Evolutionary conservation across 306 rosid species (phyloP), one percentile per base, ranked within the genome.

Genomic region (Luffa aegyptiaca): DNA sequence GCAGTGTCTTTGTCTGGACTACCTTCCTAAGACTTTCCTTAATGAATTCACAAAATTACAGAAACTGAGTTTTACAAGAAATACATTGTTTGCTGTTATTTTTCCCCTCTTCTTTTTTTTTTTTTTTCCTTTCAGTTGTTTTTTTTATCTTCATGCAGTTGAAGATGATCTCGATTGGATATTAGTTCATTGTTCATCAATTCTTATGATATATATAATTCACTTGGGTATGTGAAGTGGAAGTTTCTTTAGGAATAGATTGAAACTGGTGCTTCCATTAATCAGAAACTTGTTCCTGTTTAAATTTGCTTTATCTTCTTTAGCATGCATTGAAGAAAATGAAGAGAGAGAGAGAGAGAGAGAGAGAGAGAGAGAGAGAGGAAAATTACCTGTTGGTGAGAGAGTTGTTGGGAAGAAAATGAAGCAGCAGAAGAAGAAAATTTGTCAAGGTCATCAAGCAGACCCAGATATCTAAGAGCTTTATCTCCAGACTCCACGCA

Each of bases 401-500:
- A 79, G 71, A 89, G 79, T n/a, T 77, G 44, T 26, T 88, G 77
- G 10, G 87, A 84, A 83, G 88, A 80, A 41, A 86, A 77, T 39
- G 86, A 53, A 17, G 83, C 18, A 53, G 82, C 41, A 58, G 71
- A 48, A 46, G 78, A 62, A 71, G 68, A 58, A 45, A 51, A 70
- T 63, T 79, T 79, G 26, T 78, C 74, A 45, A 88, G 78, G 69
- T 87, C 81, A 63, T 88, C 92, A 81, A 84, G 72, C 55, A 93
- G 86, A 10, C 98, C 92, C 81, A 96, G 83, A 83, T 90, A 96
- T 85, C 92, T 86, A 70, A 96, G 87, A 76, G 99, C 98, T 89
- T 93, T 93, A 59, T 96, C 94, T 46, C 99, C 98, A 72, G 99
- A 96, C 51, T 96, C 93, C 82, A 96, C 98, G 37, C 90, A 90